These are phyloP conservation scores for Castanospermum australe DNA, from an alignment of 306 rosid species.

Conservation along the genomic window DNA sequence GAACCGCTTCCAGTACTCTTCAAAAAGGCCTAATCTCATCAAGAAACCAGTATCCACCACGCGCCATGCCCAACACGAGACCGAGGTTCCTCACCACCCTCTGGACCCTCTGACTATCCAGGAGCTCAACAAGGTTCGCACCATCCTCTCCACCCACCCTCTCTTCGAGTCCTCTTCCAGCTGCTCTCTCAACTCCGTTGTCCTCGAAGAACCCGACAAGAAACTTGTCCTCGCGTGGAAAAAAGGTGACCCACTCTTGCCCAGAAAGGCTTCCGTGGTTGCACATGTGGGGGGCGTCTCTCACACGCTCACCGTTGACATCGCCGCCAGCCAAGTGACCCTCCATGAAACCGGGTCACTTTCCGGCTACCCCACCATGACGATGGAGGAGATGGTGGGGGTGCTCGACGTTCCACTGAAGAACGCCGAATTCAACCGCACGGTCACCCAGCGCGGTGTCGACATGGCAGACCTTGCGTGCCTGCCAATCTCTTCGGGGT, in stretches of 20 bases:
- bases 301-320: slow-evolving; percentile 50
- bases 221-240: slow-evolving; percentile 54
- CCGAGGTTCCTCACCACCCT: slow-evolving; percentile 74
- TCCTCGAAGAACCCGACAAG: slow-evolving; percentile 73
- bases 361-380: slow-evolving; percentile 70
- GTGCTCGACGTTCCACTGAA: slow-evolving; percentile 48
- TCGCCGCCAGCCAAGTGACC: slow-evolving; percentile 36
- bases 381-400: slow-evolving; percentile 56
- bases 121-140: slow-evolving; percentile 53
- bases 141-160: slow-evolving; percentile 52
- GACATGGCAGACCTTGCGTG: slow-evolving; percentile 60
- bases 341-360: background rate
- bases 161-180: slow-evolving; percentile 41
- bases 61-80: slow-evolving; percentile 32
- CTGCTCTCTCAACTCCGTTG: slow-evolving; percentile 52
- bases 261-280: slow-evolving; percentile 59
- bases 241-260: slow-evolving; percentile 45
- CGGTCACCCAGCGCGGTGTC: slow-evolving; percentile 59
- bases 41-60: slow-evolving; percentile 23
- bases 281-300: slow-evolving; percentile 43
- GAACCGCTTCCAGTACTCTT: slow-evolving; percentile 44
- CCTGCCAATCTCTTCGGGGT: slow-evolving; percentile 72
- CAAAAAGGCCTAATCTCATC: slow-evolving; percentile 17
- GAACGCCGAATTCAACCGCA: slow-evolving; percentile 54
- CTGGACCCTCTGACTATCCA: slow-evolving; percentile 74